These are phyloP conservation scores for Paraphaeosphaeria sporulosa DNA, from an alignment of 2,329 filamentous ascomycete genomes.

Conservation along the genomic window DNA sequence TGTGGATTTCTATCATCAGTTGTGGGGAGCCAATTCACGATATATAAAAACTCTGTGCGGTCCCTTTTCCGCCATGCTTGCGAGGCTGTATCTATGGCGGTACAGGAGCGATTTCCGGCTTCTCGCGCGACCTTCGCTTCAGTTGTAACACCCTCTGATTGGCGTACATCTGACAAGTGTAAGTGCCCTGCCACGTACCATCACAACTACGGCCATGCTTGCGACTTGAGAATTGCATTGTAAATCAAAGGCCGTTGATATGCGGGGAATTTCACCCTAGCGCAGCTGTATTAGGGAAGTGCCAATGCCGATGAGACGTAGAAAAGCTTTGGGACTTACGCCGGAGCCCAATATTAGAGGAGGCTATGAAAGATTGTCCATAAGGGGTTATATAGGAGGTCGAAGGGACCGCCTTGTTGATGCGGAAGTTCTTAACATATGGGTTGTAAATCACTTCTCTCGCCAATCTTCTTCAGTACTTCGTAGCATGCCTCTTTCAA, in stretches of 20 bases:
- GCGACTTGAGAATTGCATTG: neutral
- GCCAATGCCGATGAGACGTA: constrained; percentile 1
- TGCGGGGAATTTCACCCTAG: neutral
- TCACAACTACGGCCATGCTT: neutral
- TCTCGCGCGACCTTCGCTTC: neutral
- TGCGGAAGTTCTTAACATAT: neutral
- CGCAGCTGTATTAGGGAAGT: neutral
- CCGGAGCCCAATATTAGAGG: neutral
- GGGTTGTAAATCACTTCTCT: no score
- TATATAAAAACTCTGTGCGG: neutral
- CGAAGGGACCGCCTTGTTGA: no score
- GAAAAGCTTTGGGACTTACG: neutral
- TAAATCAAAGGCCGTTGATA: neutral
- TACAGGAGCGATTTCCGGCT: neutral
- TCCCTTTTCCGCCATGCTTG: neutral
- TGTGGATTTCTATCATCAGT: neutral
- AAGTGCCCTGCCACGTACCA: neutral
- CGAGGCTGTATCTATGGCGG: neutral
- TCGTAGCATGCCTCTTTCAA: neutral
- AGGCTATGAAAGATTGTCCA: neutral
- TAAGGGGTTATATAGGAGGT: no score
- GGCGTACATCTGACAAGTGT: neutral
- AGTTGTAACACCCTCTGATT: neutral
- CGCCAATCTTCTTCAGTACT: no score
- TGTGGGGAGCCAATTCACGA: no score